These are phyloP conservation scores for Xylogone sp. DNA, from an alignment of 2,329 filamentous ascomycete species.

Conservation along the genomic window DNA sequence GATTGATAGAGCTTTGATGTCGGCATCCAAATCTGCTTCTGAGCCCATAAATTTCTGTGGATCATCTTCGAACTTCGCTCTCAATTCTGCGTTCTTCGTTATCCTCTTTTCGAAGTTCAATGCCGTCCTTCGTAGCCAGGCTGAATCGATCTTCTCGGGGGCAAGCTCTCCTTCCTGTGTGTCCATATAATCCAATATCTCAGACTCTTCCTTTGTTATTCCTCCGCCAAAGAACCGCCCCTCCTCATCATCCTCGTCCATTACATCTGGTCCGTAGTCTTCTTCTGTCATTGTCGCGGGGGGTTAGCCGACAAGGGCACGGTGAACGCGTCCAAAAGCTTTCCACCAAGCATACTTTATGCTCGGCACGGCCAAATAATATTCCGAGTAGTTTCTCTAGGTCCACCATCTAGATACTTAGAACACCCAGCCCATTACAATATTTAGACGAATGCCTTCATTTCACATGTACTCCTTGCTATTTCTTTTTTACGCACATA, in stretches of 20 bases:
- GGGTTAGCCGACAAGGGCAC: not conserved
- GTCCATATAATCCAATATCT: conserved; percentile 87
- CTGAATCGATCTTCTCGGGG: conserved; percentile 73
- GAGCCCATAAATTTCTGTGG: conserved; percentile 79
- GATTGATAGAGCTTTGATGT: conserved; percentile 83
- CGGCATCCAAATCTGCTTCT: conserved; percentile 86
- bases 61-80: conserved; percentile 77
- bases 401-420: too few relatives aligned
- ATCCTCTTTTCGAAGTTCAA: conserved; percentile 88
- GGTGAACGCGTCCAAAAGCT: too few relatives aligned
- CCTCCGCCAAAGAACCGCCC: conserved; percentile 95
- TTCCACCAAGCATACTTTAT: too few relatives aligned
- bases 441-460: too few relatives aligned
- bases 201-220: conserved; percentile 73
- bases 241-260: conserved; percentile 70
- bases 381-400: too few relatives aligned
- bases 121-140: conserved; percentile 79
- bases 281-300: conserved; percentile 32
- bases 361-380: too few relatives aligned
- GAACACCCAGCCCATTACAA: too few relatives aligned
- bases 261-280: conserved; percentile 47
- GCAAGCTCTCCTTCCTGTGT: conserved; percentile 46
- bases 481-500: too few relatives aligned
- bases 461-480: too few relatives aligned
- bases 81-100: conserved; percentile 82